Conservation (phyloP, 208 protist genomes). For the Wallacemonas sp. region DNA sequence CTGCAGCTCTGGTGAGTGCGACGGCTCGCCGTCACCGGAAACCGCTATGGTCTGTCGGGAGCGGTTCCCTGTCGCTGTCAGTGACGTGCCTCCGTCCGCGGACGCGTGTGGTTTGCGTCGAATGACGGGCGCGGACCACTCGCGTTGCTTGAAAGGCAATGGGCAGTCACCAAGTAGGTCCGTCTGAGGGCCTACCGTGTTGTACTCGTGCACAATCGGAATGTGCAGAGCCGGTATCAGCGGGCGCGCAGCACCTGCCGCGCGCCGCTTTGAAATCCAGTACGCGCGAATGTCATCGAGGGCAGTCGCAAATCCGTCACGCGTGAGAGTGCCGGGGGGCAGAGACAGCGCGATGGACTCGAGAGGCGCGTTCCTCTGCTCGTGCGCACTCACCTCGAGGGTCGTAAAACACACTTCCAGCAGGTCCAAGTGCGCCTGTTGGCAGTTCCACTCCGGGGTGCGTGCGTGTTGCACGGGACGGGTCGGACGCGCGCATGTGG, state of each 20-base stretch:
- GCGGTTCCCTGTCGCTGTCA: too few relatives aligned
- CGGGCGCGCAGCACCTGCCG: conserved; percentile 52
- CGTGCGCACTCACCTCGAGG: conserved; percentile 52
- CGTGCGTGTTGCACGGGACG: background rate
- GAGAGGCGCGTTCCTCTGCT: conserved; percentile 45
- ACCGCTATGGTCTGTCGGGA: background rate
- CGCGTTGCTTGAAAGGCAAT: conserved; percentile 78
- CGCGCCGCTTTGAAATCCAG: conserved; percentile 67
- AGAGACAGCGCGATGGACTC: conserved; percentile 29
- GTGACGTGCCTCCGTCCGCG: too few relatives aligned
- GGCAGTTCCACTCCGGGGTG: conserved; percentile 2
- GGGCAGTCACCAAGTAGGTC: conserved; percentile 77
- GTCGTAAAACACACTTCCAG: conserved; percentile 73
- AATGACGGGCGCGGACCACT: conserved; percentile 64
- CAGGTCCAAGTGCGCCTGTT: conserved; percentile 20
- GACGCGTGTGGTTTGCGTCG: conserved; percentile 5
- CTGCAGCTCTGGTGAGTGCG: background rate
- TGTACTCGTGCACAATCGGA: conserved; percentile 63
- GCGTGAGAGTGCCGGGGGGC: conserved; percentile 4
- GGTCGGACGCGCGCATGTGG: background rate
- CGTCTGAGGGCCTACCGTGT: conserved; percentile 44
- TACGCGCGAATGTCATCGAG: conserved; percentile 66
- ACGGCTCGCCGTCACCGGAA: background rate
- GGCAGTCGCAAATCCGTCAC: conserved; percentile 26
- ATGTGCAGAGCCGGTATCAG: conserved; percentile 63